phyloP scores from a whole-genome alignment of 148 eudicot species.

The Rhododendron ferrugineum region DNA sequence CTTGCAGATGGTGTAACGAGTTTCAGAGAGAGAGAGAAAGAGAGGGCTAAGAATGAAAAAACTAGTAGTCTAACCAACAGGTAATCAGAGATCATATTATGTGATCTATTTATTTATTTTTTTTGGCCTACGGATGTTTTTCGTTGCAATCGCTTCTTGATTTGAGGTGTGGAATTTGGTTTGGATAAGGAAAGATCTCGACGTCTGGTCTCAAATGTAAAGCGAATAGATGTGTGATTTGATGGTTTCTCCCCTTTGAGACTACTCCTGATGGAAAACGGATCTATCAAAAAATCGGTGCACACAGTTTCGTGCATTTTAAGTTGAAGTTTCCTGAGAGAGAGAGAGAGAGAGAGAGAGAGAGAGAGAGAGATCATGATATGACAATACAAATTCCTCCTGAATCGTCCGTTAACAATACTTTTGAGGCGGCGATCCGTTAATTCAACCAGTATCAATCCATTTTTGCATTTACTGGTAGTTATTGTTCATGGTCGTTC shows the following conservation, averaged over 20 bases:
- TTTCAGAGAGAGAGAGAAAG: background rate
- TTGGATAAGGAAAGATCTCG: conserved; percentile 13
- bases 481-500: background rate
- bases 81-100: conserved; percentile 8
- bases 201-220: background rate
- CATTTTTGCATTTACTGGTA: background rate
- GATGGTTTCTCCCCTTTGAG: background rate
- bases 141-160: background rate
- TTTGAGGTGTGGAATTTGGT: conserved; percentile 7
- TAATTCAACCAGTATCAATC: background rate
- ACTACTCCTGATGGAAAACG: background rate
- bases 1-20: conserved; percentile 19
- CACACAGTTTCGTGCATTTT: conserved; percentile 16
- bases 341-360: background rate
- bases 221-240: conserved; percentile 11
- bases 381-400: background rate
- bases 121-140: too few species aligned
- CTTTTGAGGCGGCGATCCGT: background rate
- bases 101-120: background rate
- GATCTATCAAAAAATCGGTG: background rate
- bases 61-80: background rate
- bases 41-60: background rate
- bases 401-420: background rate
- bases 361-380: background rate
- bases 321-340: conserved; percentile 8